These are phyloP conservation scores for Neoscytalidium dimidiatum DNA, from an alignment of 2,329 filamentous ascomycete genomes.

Conservation along the genomic window DNA sequence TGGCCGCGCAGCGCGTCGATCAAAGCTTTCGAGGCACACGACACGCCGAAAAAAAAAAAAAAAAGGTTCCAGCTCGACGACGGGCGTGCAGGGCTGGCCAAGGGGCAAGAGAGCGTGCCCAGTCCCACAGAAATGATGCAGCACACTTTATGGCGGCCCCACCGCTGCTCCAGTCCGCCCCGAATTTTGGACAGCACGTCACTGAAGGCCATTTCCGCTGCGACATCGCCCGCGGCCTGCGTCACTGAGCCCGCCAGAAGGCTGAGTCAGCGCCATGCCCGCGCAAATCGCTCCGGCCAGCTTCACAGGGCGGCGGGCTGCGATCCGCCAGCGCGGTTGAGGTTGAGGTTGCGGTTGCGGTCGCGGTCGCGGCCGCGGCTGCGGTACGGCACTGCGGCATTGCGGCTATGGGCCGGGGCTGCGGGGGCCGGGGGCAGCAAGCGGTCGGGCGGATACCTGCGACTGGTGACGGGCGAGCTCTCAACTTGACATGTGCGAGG, in stretches of 20 bases:
- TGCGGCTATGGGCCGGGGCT: background rate
- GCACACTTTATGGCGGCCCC: background rate
- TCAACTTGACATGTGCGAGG: slow-evolving; percentile 6
- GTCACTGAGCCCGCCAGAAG: background rate
- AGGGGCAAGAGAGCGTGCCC: slow-evolving; percentile 1
- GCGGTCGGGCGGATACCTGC: background rate
- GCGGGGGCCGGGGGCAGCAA: background rate
- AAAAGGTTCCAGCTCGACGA: background rate
- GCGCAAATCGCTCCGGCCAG: background rate
- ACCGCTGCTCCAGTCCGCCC: background rate
- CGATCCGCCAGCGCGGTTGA: too few species aligned
- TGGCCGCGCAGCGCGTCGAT: slow-evolving; percentile 8
- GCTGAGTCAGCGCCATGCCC: slow-evolving; percentile 3
- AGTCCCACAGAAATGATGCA: slow-evolving; percentile 14
- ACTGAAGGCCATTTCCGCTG: background rate
- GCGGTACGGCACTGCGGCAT: background rate
- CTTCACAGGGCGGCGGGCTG: background rate
- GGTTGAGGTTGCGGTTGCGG: too few species aligned
- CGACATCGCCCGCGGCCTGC: background rate
- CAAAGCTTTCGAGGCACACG: slow-evolving; percentile 15
- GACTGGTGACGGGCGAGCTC: background rate
- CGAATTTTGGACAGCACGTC: background rate
- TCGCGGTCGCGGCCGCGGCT: background rate
- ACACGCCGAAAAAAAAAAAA: slow-evolving; percentile 9
- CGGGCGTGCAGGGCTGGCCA: background rate